These are phyloP conservation scores for Diaporthe amygdali DNA, from an alignment of 2,329 filamentous ascomycete species.

Conservation along the genomic window DNA sequence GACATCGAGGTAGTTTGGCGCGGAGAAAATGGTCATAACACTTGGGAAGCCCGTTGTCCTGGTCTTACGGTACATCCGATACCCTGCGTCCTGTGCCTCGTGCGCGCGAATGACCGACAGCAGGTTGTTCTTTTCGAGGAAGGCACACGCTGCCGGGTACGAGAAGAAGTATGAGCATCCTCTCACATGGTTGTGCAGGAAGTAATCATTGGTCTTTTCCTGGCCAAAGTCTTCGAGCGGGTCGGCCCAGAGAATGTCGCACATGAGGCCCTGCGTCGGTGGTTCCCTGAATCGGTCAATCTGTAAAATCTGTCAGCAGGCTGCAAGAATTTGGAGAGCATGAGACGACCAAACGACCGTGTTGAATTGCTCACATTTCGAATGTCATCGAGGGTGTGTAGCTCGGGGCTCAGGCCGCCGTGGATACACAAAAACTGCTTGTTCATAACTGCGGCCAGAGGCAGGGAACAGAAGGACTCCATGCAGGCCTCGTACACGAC, in stretches of 20 bases:
- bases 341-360: not conserved
- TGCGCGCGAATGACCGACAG: slow-evolving; percentile 96
- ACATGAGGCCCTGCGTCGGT: slow-evolving; percentile 97
- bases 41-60: slow-evolving; percentile 97
- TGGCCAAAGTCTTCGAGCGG: slow-evolving; percentile 98
- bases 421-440: slow-evolving; percentile 99
- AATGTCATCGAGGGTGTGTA: slow-evolving; percentile 94
- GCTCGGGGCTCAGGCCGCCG: slow-evolving; percentile 91
- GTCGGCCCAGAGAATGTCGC: slow-evolving; percentile 98
- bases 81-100: slow-evolving; percentile 97
- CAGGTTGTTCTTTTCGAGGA: slow-evolving; percentile 98
- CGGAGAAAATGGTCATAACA: slow-evolving; percentile 99
- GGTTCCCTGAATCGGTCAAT: slow-evolving; percentile 98
- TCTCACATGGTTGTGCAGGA: slow-evolving; percentile 96
- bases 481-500: slow-evolving; percentile 96
- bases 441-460: slow-evolving; percentile 97
- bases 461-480: slow-evolving; percentile 95
- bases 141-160: slow-evolving; percentile 94
- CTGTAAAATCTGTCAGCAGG: slow-evolving; percentile 47
- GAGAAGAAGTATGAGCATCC: slow-evolving; percentile 99
- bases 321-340: not conserved
- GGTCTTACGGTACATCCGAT: slow-evolving; percentile 99
- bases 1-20: slow-evolving; percentile 97
- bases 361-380: slow-evolving; percentile 69
- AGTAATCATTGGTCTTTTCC: slow-evolving; percentile 97